Evolutionary conservation across 371 early-diverging fungal species (phyloP), one percentile per base, ranked within the genome.

Genomic region (Chytridium lagenaria): DNA sequence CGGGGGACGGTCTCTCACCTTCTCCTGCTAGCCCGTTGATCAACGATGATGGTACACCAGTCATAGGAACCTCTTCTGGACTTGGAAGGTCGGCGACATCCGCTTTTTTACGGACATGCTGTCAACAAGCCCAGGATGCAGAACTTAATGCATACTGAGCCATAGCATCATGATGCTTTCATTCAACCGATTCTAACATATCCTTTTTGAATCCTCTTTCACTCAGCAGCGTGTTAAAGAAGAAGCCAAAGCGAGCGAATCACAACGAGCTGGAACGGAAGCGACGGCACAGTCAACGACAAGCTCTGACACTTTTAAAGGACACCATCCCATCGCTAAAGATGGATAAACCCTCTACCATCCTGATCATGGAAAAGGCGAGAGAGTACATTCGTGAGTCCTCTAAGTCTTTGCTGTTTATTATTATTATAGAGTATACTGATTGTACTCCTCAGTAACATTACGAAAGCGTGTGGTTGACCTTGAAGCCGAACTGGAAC

Each of bases 341-440:
- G 36, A 69, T 76, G 49, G 80, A 80, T 55, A 84, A 83, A 50
- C 80, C 84, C 28, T 81, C 82, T 3, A 83, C 84, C 0, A 81
- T 84, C 2, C 68, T 78, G n/a, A 85, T 85, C 57, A 84, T 85
- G 80, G 81, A 81, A 76, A 81, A 81, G 49, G 81, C 84, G 0
- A 81, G 81, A 33, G 83, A 85, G 23, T 83, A 84, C 38, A 85
- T 85, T 28, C 1, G 66, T 66, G 10, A 28, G 49, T 66, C 19
- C 5, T 57, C n/a, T n/a, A n/a, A 26, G n/a, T 37, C 15, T 40
- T 37, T 2, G 26, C 44, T 2, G 38, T 44, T 44, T 28, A 38
- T 40, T 10, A 7, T 37, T 40, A 7, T 63, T 37, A 5, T 10
- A 36, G 36, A 5, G 10, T 55, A 10, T 16, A 55, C 5, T 55